Percentiles rank a stretch among this genome's conserved stretches.
phyloP scores from a whole-genome alignment of 1,284 basidiomycete genomes.

The Inonotus hispidus region DNA sequence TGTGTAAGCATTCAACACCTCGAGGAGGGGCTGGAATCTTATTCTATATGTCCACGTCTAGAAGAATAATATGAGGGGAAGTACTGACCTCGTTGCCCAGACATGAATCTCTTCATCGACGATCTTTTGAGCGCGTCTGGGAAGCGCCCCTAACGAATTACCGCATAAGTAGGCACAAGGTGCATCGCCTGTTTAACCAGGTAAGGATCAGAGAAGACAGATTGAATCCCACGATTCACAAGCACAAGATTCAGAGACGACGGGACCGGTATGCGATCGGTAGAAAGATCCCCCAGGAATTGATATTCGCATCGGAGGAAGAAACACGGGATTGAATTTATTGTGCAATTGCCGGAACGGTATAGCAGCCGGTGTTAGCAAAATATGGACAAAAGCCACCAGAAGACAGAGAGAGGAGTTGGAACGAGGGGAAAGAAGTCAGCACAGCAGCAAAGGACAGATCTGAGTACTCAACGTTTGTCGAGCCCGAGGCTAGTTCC shows the following conservation, averaged over 20 bases:
- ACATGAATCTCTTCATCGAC: slow-evolving; percentile 82
- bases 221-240: not conserved
- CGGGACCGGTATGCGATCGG: not conserved
- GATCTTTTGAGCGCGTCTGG: slow-evolving; percentile 66
- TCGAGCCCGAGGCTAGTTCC: not conserved
- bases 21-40: not conserved
- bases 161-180: slow-evolving; percentile 88
- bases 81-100: slow-evolving; percentile 76
- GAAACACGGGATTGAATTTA: not conserved
- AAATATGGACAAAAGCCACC: not conserved
- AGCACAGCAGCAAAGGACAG: not conserved
- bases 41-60: not conserved
- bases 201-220: slow-evolving; percentile 18
- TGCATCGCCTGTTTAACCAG: slow-evolving; percentile 36
- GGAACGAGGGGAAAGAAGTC: not conserved
- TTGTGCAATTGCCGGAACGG: not conserved
- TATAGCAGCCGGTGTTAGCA: not conserved
- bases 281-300: not conserved
- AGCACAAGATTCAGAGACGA: not conserved
- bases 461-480: slow-evolving; percentile 7
- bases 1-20: slow-evolving; percentile 12
- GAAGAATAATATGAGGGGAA: not conserved
- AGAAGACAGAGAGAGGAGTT: not conserved
- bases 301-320: not conserved
- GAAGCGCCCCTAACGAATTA: slow-evolving; percentile 88